Percentiles rank a stretch among this genome's conserved stretches.
These are phyloP conservation scores for Zychaea mexicana DNA, from an alignment of 371 early-diverging fungal species.

Conservation along the genomic window DNA sequence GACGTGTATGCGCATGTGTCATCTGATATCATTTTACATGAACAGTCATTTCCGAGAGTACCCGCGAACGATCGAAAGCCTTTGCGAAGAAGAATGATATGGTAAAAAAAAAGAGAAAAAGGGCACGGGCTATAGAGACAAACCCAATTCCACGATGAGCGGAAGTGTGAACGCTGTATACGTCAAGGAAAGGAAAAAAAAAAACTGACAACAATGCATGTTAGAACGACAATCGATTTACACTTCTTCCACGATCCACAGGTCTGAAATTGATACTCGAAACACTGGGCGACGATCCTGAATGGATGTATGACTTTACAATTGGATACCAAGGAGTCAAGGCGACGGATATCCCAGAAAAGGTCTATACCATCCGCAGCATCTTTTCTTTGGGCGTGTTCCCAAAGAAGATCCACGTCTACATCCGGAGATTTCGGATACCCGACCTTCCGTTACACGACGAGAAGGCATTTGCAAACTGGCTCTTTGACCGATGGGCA, in stretches of 20 bases:
- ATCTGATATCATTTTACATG: background rate
- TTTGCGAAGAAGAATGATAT: slow-evolving; percentile 55
- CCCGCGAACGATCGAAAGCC: slow-evolving; percentile 42
- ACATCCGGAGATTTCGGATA: slow-evolving; percentile 67
- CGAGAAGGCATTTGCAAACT: slow-evolving; percentile 66
- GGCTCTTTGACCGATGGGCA: slow-evolving; percentile 77
- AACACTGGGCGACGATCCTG: slow-evolving; percentile 57
- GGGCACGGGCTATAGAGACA: too few species aligned
- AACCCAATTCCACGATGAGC: too few species aligned
- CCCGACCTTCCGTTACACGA: slow-evolving; percentile 65
- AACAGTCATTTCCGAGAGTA: slow-evolving; percentile 48
- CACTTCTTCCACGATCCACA: slow-evolving; percentile 78
- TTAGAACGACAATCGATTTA: slow-evolving; percentile 52
- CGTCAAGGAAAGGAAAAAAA: background rate
- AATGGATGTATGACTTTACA: slow-evolving; percentile 80
- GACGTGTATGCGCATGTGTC: background rate
- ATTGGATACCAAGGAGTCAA: slow-evolving; percentile 77
- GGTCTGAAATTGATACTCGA: slow-evolving; percentile 68
- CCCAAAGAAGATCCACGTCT: slow-evolving; percentile 71
- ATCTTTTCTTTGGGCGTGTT: slow-evolving; percentile 65
- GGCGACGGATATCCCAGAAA: slow-evolving; percentile 67
- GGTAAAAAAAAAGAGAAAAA: slow-evolving; percentile 27
- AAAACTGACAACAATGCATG: background rate
- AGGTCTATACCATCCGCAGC: slow-evolving; percentile 67
- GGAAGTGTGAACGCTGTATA: too few species aligned